Base-by-base conservation (phyloP, 1,284 basidiomycete species). In the Sparassis latifolia region DNA sequence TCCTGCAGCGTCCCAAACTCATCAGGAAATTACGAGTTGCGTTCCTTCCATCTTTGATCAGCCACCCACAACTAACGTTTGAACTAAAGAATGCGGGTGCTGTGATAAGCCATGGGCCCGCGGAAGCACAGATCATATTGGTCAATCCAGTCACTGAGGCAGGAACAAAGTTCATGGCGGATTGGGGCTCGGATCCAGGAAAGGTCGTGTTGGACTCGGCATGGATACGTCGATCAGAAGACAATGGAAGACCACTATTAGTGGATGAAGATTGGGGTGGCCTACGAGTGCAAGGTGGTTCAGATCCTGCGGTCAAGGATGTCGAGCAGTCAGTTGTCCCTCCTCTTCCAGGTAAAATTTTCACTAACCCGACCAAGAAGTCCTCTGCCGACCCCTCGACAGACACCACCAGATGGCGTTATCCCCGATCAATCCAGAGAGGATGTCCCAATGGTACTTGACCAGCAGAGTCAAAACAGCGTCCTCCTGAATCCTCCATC, bases 241-340 rank as follows among this genome's bases (percentile, higher is more conserved):
- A 69, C 49, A 67, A 62, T 12, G 70, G 70, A 35, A 70, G 61
- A 37, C 67, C 73, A 10, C 63, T 82, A 28, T 67, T 74, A 9
- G 70, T 67, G 41, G 58, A 66, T 35, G 80, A 84, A 49, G 60
- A 69, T 12, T 86, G 80, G 80, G 84, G 82, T 20, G 79, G 72
- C 0, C 74, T 67, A 52, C 57, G 71, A 42, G 67, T 48, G 10
- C 32, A 38, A 1, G 33, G 38, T 12, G 39, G 37, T 10, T 41
- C 45, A 27, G n/a, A 28, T 2, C n/a, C n/a, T 28, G 4, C 32
- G 41, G 45, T 30, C 44, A 29, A 44, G 6, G 10, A 47, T 44
- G 20, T 43, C 27, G 53, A 54, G 31, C 55, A 61, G 57, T 58
- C 45, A 56, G 57, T 52, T 5, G 20, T 27, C 27, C 9, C 10